A percentile compares a stretch with the other conserved stretches of the same genome.
Conservation (phyloP, 2,329 filamentous ascomycete species). For the Periglandula ipomoeae region DNA sequence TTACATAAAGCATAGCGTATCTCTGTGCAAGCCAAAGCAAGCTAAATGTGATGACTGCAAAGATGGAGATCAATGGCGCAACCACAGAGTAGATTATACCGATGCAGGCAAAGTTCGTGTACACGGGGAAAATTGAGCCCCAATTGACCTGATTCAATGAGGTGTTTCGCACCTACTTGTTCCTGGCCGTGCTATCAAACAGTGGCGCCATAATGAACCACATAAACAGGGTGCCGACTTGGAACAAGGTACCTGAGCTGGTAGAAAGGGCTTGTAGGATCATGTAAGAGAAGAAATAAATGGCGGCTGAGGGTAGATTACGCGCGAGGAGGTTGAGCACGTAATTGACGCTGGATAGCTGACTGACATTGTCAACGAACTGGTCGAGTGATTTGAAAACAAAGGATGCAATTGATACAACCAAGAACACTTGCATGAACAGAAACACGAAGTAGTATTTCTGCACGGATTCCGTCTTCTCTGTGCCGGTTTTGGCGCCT, state of each 20-base stretch:
- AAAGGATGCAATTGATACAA: constrained; percentile 78
- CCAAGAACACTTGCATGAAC: constrained; percentile 89
- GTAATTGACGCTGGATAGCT: constrained; percentile 45
- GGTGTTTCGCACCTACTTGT: constrained; percentile 82
- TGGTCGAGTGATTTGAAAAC: constrained; percentile 53
- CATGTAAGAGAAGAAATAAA: constrained; percentile 99
- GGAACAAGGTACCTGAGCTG: constrained; percentile 80
- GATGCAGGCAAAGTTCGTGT: constrained; percentile 94
- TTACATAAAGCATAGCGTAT: constrained; percentile 96
- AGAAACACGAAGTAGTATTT: constrained; percentile 89
- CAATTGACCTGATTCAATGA: constrained; percentile 69
- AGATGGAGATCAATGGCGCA: constrained; percentile 81
- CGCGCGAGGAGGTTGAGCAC: constrained; percentile 64
- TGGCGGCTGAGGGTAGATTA: constrained; percentile 77
- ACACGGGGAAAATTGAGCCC: constrained; percentile 92
- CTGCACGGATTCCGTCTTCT: constrained; percentile 76
- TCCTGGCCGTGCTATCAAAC: constrained; percentile 68
- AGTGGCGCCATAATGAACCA: constrained; percentile 79
- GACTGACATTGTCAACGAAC: constrained; percentile 43
- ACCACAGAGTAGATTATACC: constrained; percentile 82
- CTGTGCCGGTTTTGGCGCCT: constrained; percentile 74
- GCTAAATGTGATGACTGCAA: constrained; percentile 85
- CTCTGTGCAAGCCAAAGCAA: constrained; percentile 91
- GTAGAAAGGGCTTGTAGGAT: constrained; percentile 86
- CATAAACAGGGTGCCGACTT: constrained; percentile 66